These are phyloP conservation scores for Magnusiomyces suaveolens DNA, from an alignment of 1,139 yeast species.

Conservation along the genomic window DNA sequence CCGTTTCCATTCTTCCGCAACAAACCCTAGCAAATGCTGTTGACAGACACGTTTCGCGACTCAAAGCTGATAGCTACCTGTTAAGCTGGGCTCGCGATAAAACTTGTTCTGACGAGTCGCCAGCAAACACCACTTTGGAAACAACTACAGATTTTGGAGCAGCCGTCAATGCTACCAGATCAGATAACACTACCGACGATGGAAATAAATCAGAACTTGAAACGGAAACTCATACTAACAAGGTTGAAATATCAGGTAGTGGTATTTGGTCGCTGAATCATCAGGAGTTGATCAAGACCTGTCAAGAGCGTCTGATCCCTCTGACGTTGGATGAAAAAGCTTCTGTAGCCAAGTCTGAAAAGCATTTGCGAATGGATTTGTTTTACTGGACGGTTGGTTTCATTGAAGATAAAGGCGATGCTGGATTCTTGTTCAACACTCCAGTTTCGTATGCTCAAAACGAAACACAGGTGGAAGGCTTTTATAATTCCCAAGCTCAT, in stretches of 20 bases:
- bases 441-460: not conserved
- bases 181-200: no score
- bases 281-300: conserved; percentile 25
- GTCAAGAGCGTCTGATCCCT: conserved; percentile 25
- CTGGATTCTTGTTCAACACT: conserved; percentile 19
- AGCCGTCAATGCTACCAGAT: not conserved
- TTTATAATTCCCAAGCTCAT: not conserved
- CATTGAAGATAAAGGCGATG: conserved; percentile 19
- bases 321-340: not conserved
- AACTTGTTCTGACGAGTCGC: not conserved
- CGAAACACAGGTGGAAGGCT: not conserved
- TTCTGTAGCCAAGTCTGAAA: conserved; percentile 3
- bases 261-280: conserved; percentile 25
- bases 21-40: not conserved
- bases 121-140: not conserved
- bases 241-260: conserved; percentile 23
- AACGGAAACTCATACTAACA: no score
- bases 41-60: not conserved
- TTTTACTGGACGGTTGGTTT: conserved; percentile 21
- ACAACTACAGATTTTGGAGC: not conserved
- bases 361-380: conserved; percentile 15
- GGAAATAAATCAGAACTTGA: no score
- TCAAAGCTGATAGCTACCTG: conserved; percentile 2
- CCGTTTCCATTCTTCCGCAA: conserved; percentile 7
- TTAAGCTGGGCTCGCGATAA: not conserved